phyloP scores from a whole-genome alignment of 2,329 filamentous ascomycete species.

The Hypoxylon sp. region DNA sequence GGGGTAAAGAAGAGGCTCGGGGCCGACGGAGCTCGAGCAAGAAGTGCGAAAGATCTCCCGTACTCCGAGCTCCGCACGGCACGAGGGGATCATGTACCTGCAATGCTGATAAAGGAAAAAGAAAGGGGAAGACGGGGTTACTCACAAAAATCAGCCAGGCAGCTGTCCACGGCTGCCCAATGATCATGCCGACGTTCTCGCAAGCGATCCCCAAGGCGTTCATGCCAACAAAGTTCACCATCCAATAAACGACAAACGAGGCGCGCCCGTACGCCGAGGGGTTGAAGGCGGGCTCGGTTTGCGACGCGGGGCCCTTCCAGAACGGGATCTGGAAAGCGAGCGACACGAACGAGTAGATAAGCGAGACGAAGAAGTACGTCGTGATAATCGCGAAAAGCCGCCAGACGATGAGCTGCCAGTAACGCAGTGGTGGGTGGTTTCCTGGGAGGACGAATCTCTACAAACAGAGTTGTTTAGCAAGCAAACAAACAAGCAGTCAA shows the following conservation, averaged over 20 bases:
- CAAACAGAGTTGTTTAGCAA: conserved; percentile 3
- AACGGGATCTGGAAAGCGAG: conserved; percentile 74
- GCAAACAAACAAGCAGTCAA: too few relatives aligned
- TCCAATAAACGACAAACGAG: conserved; percentile 73
- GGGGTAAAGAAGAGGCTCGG: neutral
- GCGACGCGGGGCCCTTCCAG: conserved; percentile 58
- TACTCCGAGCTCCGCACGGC: too few relatives aligned
- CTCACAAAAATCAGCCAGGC: conserved; percentile 71
- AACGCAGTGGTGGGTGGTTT: conserved; percentile 68
- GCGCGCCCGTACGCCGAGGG: conserved; percentile 67
- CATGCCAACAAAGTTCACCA: conserved; percentile 74
- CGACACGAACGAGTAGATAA: conserved; percentile 73
- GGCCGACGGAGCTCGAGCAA: neutral
- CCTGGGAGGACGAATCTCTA: conserved; percentile 66
- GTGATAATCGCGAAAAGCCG: conserved; percentile 66
- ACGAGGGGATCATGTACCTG: neutral
- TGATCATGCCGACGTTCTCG: conserved; percentile 73
- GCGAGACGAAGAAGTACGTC: conserved; percentile 71
- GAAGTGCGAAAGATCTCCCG: neutral
- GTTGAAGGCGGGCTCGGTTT: conserved; percentile 51
- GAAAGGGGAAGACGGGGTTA: neutral
- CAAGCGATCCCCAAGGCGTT: conserved; percentile 71
- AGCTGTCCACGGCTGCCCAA: conserved; percentile 70
- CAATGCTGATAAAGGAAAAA: neutral
- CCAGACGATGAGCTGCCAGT: conserved; percentile 69